Percentiles rank a stretch among this genome's conserved stretches.
phyloP scores from a whole-genome alignment of 2,329 filamentous ascomycete genomes.

The Alternaria conjuncta region DNA sequence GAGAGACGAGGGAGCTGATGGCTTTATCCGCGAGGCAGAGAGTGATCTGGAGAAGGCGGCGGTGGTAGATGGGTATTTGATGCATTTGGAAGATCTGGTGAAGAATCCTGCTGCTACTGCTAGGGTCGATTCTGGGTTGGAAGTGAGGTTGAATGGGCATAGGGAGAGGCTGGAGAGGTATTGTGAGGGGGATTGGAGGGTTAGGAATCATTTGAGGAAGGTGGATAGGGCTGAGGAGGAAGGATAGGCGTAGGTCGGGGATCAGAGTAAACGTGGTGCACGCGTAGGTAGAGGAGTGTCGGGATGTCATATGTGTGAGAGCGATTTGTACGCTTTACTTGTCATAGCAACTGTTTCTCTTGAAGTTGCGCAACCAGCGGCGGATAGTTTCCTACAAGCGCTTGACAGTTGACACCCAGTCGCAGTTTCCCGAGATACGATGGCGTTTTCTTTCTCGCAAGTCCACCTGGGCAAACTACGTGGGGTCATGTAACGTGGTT shows the following conservation, averaged over 20 bases:
- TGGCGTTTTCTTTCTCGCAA: background rate
- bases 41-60: background rate
- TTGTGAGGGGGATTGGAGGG: background rate
- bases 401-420: background rate
- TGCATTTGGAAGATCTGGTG: background rate
- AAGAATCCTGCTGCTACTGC: background rate
- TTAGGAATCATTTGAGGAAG: background rate
- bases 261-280: background rate
- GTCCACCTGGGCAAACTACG: background rate
- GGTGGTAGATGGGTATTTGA: background rate
- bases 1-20: background rate
- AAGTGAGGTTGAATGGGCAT: background rate
- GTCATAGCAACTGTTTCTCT: rapidly evolving
- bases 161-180: background rate
- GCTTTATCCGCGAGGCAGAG: background rate
- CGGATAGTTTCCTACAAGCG: background rate
- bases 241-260: rapidly evolving
- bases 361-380: background rate
- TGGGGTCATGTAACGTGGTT: background rate
- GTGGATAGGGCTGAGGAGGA: background rate
- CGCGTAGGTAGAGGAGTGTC: background rate
- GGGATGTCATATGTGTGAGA: background rate
- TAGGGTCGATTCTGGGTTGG: background rate
- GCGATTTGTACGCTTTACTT: background rate
- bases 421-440: rapidly evolving